Evolutionary conservation across 2,329 filamentous ascomycete species (phyloP).

Genomic region (Magnaporthales sp.): DNA sequence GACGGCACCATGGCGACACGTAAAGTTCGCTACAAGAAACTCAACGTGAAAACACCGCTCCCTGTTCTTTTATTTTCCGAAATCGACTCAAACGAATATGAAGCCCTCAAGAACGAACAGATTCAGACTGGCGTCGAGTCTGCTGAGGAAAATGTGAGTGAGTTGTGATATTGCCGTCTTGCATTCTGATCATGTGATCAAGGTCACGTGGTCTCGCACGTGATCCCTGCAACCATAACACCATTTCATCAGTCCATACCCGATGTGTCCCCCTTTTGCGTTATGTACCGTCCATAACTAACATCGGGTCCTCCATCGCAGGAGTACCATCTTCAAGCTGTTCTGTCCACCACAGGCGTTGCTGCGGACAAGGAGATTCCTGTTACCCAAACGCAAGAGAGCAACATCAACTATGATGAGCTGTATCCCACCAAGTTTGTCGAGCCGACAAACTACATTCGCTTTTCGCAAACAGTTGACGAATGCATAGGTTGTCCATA

Average conservation of each 20-base stretch:
- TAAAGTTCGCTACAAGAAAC: constrained; percentile 79
- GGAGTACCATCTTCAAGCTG: constrained; percentile 94
- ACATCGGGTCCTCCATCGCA: constrained; percentile 33
- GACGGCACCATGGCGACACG: constrained; percentile 49
- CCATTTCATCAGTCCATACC: constrained; percentile 7
- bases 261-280: not conserved
- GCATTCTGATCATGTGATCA: constrained; percentile 14
- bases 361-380: constrained; percentile 55
- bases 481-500: constrained; percentile 86
- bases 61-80: constrained; percentile 84
- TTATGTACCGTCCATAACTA: not conserved
- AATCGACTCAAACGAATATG: constrained; percentile 79
- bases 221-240: constrained; percentile 23
- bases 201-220: constrained; percentile 41
- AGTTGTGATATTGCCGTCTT: constrained; percentile 11
- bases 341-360: constrained; percentile 48
- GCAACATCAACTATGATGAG: constrained; percentile 73
- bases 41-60: constrained; percentile 83
- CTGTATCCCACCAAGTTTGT: constrained; percentile 74
- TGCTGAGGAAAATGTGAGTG: constrained; percentile 90
- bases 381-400: constrained; percentile 55
- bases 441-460: constrained; percentile 88
- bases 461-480: constrained; percentile 96
- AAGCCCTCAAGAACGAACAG: constrained; percentile 75
- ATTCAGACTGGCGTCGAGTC: constrained; percentile 97